Conservation (phyloP, 306 rosid genomes). For the Fagus sylvatica region DNA sequence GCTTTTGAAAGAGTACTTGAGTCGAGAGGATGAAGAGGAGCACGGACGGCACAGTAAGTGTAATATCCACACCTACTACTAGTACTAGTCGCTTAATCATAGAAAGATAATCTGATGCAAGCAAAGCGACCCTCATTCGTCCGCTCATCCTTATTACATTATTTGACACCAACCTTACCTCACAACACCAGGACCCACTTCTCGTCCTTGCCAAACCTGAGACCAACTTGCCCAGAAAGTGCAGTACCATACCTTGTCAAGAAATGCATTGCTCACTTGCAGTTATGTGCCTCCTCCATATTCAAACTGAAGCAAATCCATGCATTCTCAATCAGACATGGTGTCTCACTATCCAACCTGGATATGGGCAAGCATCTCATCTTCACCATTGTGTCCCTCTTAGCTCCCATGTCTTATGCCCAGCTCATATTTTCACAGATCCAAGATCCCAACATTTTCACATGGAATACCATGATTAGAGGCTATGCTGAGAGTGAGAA, state of each 20-base stretch:
- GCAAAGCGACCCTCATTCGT: constrained; percentile 13
- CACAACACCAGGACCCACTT: constrained; percentile 12
- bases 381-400: constrained; percentile 46
- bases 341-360: constrained; percentile 43
- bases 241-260: constrained; percentile 29
- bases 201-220: constrained; percentile 16
- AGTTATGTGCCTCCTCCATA: constrained; percentile 45
- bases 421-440: constrained; percentile 26
- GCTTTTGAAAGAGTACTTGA: constrained; percentile 79
- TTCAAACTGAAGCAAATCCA: constrained; percentile 51
- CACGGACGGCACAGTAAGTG: constrained; percentile 67
- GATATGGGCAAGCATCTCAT: constrained; percentile 53
- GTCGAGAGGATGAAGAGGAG: constrained; percentile 63
- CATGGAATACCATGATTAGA: constrained; percentile 59
- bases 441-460: constrained; percentile 40
- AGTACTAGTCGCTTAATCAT: neutral
- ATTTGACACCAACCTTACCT: neutral
- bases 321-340: constrained; percentile 51
- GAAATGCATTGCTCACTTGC: constrained; percentile 50
- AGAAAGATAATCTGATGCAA: neutral
- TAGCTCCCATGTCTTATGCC: constrained; percentile 57
- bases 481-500: constrained; percentile 47
- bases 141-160: constrained; percentile 1
- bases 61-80: neutral
- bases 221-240: constrained; percentile 26